Evolutionary conservation across 352 stramenopile species (phyloP).

Genomic region (Phytopythium boreale): DNA sequence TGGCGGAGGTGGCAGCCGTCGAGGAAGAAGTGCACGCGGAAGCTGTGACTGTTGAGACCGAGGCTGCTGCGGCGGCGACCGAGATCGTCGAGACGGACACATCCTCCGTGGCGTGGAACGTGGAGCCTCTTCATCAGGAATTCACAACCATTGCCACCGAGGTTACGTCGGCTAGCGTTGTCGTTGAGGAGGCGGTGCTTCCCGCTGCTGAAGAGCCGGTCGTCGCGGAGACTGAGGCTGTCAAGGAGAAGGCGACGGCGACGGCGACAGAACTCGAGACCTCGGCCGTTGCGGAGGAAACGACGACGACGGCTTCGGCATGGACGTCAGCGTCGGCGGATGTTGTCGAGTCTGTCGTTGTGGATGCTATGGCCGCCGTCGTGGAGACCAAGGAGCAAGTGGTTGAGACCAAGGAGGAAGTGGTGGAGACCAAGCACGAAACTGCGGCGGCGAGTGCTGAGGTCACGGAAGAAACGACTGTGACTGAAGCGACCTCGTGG

Average conservation of each 20-base stretch:
- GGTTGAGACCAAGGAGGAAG: constrained; percentile 11
- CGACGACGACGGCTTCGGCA: neutral
- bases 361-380: neutral
- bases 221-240: neutral
- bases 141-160: constrained; percentile 4
- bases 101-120: constrained; percentile 22
- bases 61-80: constrained; percentile 1
- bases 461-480: constrained; percentile 21
- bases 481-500: constrained; percentile 6
- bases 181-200: neutral
- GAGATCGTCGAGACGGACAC: constrained; percentile 22
- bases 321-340: constrained; percentile 2
- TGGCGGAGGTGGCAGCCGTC: neutral
- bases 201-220: neutral
- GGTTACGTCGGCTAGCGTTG: neutral
- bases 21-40: constrained; percentile 2
- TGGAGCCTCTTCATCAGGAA: constrained; percentile 18
- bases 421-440: constrained; percentile 17
- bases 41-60: constrained; percentile 7
- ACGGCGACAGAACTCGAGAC: neutral
- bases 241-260: constrained; percentile 4
- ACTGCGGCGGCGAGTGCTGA: constrained; percentile 14
- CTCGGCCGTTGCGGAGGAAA: constrained; percentile 11
- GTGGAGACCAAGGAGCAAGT: constrained; percentile 4
- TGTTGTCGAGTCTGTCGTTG: constrained; percentile 1